phyloP scores from a whole-genome alignment of 768 basidiomycete species.

The Leccinum subgranulosum region DNA sequence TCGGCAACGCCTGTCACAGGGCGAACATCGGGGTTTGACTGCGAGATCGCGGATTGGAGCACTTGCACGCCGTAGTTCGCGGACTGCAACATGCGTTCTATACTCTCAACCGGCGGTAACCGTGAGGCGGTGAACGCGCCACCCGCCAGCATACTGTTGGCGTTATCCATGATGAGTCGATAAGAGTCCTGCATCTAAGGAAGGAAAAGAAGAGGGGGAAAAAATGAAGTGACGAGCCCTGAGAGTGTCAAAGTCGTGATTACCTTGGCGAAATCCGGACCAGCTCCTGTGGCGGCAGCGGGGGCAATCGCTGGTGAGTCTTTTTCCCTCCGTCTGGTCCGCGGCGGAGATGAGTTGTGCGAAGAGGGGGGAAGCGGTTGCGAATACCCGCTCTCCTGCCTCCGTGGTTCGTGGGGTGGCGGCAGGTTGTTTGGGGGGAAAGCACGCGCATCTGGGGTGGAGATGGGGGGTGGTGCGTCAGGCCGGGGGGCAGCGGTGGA shows the following conservation, averaged over 20 bases:
- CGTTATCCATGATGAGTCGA: conserved; percentile 38
- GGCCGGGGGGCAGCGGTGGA: conserved; percentile 18
- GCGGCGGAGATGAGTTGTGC: conserved; percentile 28
- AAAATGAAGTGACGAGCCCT: conserved; percentile 5
- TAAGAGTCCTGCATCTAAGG: conserved; percentile 44
- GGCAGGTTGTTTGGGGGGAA: conserved; percentile 26
- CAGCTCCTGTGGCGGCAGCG: conserved; percentile 24
- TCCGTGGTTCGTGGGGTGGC: conserved; percentile 31
- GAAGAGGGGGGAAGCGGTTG: conserved; percentile 26
- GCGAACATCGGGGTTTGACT: conserved; percentile 29
- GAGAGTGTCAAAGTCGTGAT: conserved; percentile 2
- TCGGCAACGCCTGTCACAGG: conserved; percentile 21
- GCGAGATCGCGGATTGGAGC: conserved; percentile 28
- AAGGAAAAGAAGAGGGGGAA: not conserved
- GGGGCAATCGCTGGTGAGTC: conserved; percentile 29
- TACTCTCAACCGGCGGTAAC: conserved; percentile 28
- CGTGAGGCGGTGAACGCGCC: conserved; percentile 22
- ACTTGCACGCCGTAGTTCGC: conserved; percentile 37
- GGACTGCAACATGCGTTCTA: conserved; percentile 47
- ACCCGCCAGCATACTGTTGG: conserved; percentile 28
- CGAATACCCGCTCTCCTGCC: conserved; percentile 32
- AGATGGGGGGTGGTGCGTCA: conserved; percentile 20
- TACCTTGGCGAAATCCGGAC: conserved; percentile 45
- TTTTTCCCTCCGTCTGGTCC: conserved; percentile 37
- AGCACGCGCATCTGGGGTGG: conserved; percentile 30